These are phyloP conservation scores for Parmelia sp. DNA, from an alignment of 495 filamentous ascomycete genomes.

Conservation along the genomic window DNA sequence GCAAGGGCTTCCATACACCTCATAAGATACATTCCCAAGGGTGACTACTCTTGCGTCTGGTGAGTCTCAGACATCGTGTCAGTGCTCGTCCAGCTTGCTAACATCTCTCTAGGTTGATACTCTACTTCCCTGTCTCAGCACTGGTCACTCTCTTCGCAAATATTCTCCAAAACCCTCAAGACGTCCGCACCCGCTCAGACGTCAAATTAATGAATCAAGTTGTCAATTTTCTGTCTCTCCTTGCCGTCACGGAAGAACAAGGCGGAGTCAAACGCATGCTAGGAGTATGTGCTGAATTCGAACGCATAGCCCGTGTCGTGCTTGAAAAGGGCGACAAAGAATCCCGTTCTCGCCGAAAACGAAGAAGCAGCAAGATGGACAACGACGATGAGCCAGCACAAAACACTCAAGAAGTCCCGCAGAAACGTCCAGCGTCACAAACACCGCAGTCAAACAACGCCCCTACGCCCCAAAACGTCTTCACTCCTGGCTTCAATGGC, in stretches of 20 bases:
- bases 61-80: constrained; percentile 41
- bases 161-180: constrained; percentile 91
- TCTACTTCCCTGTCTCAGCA: constrained; percentile 95
- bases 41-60: constrained; percentile 94
- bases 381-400: constrained; percentile 39
- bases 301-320: constrained; percentile 86
- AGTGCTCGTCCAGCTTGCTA: neutral
- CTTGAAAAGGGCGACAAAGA: constrained; percentile 88
- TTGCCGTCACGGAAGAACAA: constrained; percentile 70
- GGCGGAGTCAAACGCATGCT: constrained; percentile 90
- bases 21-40: constrained; percentile 91
- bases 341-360: constrained; percentile 65
- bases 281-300: constrained; percentile 86
- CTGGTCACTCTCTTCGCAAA: constrained; percentile 95
- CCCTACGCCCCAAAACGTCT: constrained; percentile 15
- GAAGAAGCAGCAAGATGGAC: constrained; percentile 59
- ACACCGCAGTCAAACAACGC: constrained; percentile 19
- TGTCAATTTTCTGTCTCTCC: constrained; percentile 77
- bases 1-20: constrained; percentile 88
- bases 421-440: constrained; percentile 18
- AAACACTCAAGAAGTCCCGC: constrained; percentile 22
- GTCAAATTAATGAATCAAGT: constrained; percentile 87
- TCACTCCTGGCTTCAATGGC: constrained; percentile 21
- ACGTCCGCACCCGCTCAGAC: constrained; percentile 80
- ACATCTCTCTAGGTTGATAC: constrained; percentile 62